These are phyloP conservation scores for Triangularia setosa DNA, from an alignment of 2,329 filamentous ascomycete species.

Conservation along the genomic window DNA sequence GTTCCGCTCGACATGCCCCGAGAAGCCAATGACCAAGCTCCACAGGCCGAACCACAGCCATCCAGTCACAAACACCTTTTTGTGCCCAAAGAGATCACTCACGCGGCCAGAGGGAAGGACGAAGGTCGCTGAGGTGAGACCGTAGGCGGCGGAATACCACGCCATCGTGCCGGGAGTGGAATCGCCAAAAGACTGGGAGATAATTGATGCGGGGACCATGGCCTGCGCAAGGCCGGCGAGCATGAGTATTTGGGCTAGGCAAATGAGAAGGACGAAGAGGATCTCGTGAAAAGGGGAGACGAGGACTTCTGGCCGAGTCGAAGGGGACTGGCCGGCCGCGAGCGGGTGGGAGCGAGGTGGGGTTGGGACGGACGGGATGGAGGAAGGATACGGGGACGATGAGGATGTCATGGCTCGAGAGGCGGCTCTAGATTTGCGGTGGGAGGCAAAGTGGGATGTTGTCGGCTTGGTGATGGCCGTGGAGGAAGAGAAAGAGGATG, in stretches of 20 bases:
- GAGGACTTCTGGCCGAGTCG: slow-evolving; percentile 23
- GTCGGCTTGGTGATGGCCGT: neutral
- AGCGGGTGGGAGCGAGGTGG: neutral
- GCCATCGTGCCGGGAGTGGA: slow-evolving; percentile 42
- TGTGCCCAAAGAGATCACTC: slow-evolving; percentile 56
- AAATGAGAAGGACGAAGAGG: slow-evolving; percentile 39
- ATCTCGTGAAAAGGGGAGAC: slow-evolving; percentile 28
- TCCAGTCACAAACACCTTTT: slow-evolving; percentile 50
- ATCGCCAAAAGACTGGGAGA: slow-evolving; percentile 45
- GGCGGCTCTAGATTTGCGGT: neutral
- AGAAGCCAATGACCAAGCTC: slow-evolving; percentile 47
- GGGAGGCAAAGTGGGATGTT: neutral
- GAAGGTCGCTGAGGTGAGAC: slow-evolving; percentile 53
- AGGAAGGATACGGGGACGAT: neutral
- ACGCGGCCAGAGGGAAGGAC: slow-evolving; percentile 54
- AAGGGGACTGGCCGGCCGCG: neutral
- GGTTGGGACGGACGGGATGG: neutral
- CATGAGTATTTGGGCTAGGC: slow-evolving; percentile 42
- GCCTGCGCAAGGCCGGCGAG: slow-evolving; percentile 46
- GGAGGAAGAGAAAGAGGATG: neutral
- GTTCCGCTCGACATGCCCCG: slow-evolving; percentile 19
- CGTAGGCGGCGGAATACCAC: slow-evolving; percentile 57
- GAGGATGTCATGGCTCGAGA: neutral
- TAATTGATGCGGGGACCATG: slow-evolving; percentile 45
- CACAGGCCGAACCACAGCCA: slow-evolving; percentile 53